Evolutionary conservation across 345 rosid genomes (phyloP), one percentile per base, ranked within the genome.

Genomic region (Pistacia vera): DNA sequence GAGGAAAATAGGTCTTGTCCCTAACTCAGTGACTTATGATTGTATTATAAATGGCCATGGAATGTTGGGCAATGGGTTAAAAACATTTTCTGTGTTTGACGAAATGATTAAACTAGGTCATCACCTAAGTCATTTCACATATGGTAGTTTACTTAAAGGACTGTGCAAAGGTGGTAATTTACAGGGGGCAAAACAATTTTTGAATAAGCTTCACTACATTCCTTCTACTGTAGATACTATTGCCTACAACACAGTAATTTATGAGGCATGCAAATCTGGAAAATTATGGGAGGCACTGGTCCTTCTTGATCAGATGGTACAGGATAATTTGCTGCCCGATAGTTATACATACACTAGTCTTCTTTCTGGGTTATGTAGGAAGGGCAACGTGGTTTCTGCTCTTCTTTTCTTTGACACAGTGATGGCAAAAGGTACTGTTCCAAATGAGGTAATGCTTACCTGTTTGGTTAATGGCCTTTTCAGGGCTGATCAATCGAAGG

Each of bases 111-210:
- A 79, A 77, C 81, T 68, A 30, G 94, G 97, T 60, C 88, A 90
- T 81, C 81, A 75, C 69, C 97, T 98, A 16, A 83, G 87, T 57
- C 82, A 79, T 78, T 85, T 90, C 84, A 89, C 97, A 8, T 92
- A 90, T 73, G 86, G 90, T n/a, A 78, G 96, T 80, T 85, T 95
- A 57, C 91, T 93, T 64, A 95, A 91, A 87, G 99, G 93, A 82
- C 86, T 93, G 63, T 93, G 97, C 82, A 89, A 69, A 80, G 90
- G 94, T 69, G 88, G 97, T 65, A 86, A 91, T 72, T 72, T 84
- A 48, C 79, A 52, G 74, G 88, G 84, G 82, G 98, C 92, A 3
- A 89, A 85, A 86, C 83, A 78, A 74, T 84, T 95, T 62, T 81
- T 95, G 74, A 78, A 75, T 65, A 76, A 73, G 56, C 89, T 93